Evolutionary conservation across 805 yeast genomes (phyloP), one percentile per base, ranked within the genome.

Genomic region (Metahyphopichia silvanorum): DNA sequence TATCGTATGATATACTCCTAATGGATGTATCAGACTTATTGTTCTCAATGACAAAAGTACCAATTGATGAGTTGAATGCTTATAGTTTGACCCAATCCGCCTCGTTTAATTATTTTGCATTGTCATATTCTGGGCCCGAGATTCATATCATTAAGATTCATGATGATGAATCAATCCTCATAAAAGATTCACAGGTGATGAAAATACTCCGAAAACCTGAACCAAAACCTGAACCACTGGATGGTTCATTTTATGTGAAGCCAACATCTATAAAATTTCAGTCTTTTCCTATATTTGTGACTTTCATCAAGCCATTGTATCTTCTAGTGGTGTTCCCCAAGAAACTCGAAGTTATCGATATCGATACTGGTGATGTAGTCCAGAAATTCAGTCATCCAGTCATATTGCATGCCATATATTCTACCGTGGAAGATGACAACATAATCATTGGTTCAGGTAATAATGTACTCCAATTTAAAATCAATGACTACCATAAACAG

Each of bases 71-170:
- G 13, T 29, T 44, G 2, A 38, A 32, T 18, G 30, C 47, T 22
- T 39, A 35, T 34, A 46, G 36, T 16, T 45, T 51, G 32, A 40
- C 44, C 8, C 52, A 47, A 16, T 43, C 41, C 28, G 46, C 60
- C 15, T 49, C 69, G 6, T 63, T 66, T 42, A 52, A 59, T 37
- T 66, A 66, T 40, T 66, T 66, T 42, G 69, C 69, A 6, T 45
- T 65, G 16, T 46, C 57, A 2, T 44, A 46, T 15, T 36, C 54
- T 3, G 61, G 61, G 2, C 65, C 68, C 2, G 34, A 43, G 3
- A 44, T 48, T 2, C 44, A 47, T 39, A 46, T 57, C 17, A 36
- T 62, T 6, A 42, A 44, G 8, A 13, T 40, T 9, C 31, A 32
- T 19, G 31, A 34, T 2, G 37, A 39, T 6, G 43, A 53, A 12